Evolutionary conservation across 805 yeast species (phyloP).

Genomic region (Candida morakotiae): DNA sequence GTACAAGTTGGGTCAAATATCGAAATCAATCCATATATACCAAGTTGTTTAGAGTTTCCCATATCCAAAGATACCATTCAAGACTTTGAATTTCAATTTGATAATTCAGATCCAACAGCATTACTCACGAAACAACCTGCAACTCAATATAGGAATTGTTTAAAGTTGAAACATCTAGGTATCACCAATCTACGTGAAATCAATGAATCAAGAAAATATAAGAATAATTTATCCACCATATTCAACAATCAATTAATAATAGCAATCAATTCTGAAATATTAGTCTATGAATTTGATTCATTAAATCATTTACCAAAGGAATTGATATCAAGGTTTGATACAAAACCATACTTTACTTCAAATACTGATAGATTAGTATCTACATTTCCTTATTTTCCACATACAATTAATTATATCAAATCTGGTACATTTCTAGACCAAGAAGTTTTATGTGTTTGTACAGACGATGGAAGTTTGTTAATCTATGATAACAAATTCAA

Average conservation of each 20-base stretch:
- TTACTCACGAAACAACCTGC: conserved; percentile 30
- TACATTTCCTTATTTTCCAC: conserved; percentile 53
- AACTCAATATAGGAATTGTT: conserved; percentile 30
- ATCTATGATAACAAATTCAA: conserved; percentile 22
- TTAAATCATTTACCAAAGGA: conserved; percentile 22
- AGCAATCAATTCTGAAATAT: conserved; percentile 31
- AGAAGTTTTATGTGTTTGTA: conserved; percentile 45
- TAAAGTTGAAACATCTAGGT: conserved; percentile 20
- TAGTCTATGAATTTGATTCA: conserved; percentile 27
- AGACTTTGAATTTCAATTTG: conserved; percentile 1
- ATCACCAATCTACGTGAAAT: conserved; percentile 16
- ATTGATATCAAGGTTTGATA: conserved; percentile 34
- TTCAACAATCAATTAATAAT: conserved; percentile 23
- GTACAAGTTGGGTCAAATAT: background rate
- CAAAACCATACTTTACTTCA: conserved; percentile 38
- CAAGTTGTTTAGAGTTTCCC: conserved; percentile 3
- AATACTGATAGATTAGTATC: conserved; percentile 38
- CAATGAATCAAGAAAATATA: conserved; percentile 30
- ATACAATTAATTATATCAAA: conserved; percentile 51
- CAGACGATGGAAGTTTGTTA: conserved; percentile 52
- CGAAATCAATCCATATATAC: background rate
- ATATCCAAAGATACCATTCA: background rate
- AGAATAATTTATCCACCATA: conserved; percentile 34
- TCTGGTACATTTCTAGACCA: conserved; percentile 28
- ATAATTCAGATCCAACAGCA: conserved; percentile 9